Conservation (phyloP, 352 stramenopile species). For the Phytophthora tubulina region DNA sequence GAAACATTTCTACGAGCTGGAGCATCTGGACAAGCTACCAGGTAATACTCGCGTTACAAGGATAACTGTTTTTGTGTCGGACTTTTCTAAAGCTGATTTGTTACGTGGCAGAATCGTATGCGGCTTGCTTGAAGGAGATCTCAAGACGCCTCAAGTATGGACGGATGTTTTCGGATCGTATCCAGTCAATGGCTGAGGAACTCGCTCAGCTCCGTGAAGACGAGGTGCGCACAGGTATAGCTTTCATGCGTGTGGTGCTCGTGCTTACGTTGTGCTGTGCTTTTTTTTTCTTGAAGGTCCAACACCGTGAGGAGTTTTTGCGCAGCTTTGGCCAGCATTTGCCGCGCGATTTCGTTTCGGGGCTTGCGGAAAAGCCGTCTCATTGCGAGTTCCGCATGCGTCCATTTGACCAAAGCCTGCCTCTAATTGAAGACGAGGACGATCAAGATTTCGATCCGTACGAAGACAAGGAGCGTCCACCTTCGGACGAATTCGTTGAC, state of each 20-base stretch:
- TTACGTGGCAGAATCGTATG: constrained; percentile 67
- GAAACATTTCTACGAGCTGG: constrained; percentile 87
- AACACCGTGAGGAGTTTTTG: constrained; percentile 81
- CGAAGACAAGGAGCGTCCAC: constrained; percentile 43
- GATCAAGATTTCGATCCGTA: constrained; percentile 35
- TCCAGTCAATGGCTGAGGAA: constrained; percentile 89
- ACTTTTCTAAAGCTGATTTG: constrained; percentile 1
- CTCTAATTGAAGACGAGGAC: constrained; percentile 65
- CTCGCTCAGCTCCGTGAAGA: constrained; percentile 84
- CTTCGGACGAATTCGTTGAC: constrained; percentile 47
- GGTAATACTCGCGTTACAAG: constrained; percentile 36
- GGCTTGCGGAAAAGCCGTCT: constrained; percentile 87
- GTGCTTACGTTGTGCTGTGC: constrained; percentile 18
- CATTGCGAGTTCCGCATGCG: constrained; percentile 91
- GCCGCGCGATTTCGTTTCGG: constrained; percentile 82
- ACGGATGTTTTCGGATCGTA: constrained; percentile 76
- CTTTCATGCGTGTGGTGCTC: background rate
- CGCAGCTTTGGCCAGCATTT: constrained; percentile 83
- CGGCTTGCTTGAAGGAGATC: constrained; percentile 83
- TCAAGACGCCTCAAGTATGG: constrained; percentile 78
- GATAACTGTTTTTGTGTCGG: background rate
- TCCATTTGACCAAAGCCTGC: constrained; percentile 85
- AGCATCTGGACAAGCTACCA: constrained; percentile 85
- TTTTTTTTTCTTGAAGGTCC: constrained; percentile 47
- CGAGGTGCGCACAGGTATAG: constrained; percentile 50